Conservation (phyloP, 108 stramenopile genomes). For the Cyclostephanos tholiformis region DNA sequence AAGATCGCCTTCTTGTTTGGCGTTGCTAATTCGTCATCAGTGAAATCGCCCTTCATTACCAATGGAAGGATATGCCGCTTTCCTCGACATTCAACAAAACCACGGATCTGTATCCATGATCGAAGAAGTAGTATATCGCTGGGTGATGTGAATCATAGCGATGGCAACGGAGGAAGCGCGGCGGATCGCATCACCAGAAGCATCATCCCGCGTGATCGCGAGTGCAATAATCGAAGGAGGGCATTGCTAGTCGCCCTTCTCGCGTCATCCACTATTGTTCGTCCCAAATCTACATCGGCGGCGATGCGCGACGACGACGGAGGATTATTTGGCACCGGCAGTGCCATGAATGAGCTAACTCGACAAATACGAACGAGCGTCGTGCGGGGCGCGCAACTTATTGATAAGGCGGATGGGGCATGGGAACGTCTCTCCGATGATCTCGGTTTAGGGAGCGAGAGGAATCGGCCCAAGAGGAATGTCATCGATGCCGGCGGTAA, state of each 20-base stretch:
- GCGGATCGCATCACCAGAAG: neutral
- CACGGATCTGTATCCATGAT: no score
- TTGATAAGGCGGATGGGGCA: conserved; percentile 73
- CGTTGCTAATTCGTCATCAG: neutral
- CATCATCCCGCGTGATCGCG: neutral
- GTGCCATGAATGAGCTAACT: conserved; percentile 14
- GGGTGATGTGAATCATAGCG: neutral
- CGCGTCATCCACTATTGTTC: neutral
- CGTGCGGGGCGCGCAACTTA: conserved; percentile 79
- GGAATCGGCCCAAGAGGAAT: conserved; percentile 34
- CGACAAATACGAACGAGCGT: conserved; percentile 52
- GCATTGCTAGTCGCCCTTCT: neutral
- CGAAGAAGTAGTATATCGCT: no score
- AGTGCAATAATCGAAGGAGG: neutral
- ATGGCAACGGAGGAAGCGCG: neutral
- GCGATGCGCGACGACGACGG: neutral
- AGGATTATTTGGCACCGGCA: neutral
- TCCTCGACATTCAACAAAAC: neutral
- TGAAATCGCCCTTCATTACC: neutral
- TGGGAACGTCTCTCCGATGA: conserved; percentile 83
- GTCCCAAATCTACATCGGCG: neutral
- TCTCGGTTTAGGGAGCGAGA: conserved; percentile 61
- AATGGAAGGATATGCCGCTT: neutral
- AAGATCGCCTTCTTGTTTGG: neutral
- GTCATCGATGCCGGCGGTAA: conserved; percentile 23